Evolutionary conservation across 2,329 filamentous ascomycete species (phyloP), one percentile per base, ranked within the genome.

Genomic region (Neoarthrinium moseri): DNA sequence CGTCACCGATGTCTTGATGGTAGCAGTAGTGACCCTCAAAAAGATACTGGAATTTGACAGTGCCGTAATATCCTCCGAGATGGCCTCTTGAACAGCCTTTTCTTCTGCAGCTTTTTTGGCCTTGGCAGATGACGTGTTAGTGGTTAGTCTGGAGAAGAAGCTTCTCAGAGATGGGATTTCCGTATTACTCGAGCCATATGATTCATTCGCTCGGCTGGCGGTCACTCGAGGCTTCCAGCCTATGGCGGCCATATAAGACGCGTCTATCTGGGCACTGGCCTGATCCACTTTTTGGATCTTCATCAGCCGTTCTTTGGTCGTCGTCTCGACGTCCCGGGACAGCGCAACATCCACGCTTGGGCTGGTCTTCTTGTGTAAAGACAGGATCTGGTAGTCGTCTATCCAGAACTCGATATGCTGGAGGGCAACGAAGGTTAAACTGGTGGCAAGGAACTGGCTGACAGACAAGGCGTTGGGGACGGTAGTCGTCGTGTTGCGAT

Each of bases 361-460:
- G 0, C 92, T 92, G 4, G 85, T 83, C 69, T 92, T 95, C 72
- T 99, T 99, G 45, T 77, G 78, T 30, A 99, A 73, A 3, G 80
- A 80, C 18, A 96, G 71, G 13, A 99, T 75, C 56, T 85, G 86
- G 72, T 87, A 91, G 57, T 94, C 86, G 60, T 99, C 92, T 43
- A 99, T 80, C 78, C 86, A 92, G 48, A 99, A 81, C 60, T 97
- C 91, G 50, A 99, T 89, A 46, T 79, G 80, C 60, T 96, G 80
- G 20, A 99, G 73, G 0, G 90, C 87, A 48, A 99, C 92, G 70
- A 99, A 99, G 0, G 94, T 97, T 64, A 99, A 73, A 70, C 92
- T 96, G 6, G 91, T 97, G 4, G 91, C 89, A 39, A 99, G 73
- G 56, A 99, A 99, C 66, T 96, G 91, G 60, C 88, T 86, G 44